Evolutionary conservation across 192 early-diverging fungal species (phyloP).

Genomic region (Coemansia sp.): DNA sequence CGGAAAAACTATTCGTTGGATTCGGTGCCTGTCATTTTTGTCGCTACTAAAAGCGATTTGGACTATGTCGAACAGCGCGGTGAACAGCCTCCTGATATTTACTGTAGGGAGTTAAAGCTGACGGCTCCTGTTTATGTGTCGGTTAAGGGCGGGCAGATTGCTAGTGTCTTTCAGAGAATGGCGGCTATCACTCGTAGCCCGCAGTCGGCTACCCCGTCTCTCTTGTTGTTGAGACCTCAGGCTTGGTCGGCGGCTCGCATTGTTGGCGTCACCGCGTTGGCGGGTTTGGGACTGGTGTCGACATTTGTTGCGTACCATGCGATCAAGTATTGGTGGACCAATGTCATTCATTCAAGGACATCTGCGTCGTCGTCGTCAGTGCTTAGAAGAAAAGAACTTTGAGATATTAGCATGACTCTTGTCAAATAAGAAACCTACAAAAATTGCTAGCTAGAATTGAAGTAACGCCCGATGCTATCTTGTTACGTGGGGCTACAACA

Average conservation of each 20-base stretch:
- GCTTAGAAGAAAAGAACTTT: constrained; percentile 27
- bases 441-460: not conserved
- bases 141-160: constrained; percentile 79
- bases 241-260: constrained; percentile 37
- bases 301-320: constrained; percentile 47
- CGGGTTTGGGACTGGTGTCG: constrained; percentile 41
- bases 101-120: constrained; percentile 84
- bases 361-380: constrained; percentile 12
- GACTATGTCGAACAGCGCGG: constrained; percentile 79
- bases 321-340: constrained; percentile 46
- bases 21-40: constrained; percentile 83
- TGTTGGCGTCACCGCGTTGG: constrained; percentile 35
- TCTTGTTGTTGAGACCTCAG: constrained; percentile 33
- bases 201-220: constrained; percentile 42
- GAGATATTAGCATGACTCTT: not conserved
- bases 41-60: constrained; percentile 93
- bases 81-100: constrained; percentile 89
- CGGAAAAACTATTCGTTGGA: constrained; percentile 82
- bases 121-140: constrained; percentile 89
- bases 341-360: constrained; percentile 17
- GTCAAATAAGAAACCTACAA: too few species aligned
- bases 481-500: not conserved
- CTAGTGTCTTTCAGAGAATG: constrained; percentile 85
- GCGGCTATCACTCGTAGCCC: constrained; percentile 59
- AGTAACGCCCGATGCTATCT: not conserved